phyloP scores from a whole-genome alignment of 1,139 yeast genomes.

The Entelexis sorbosivorans region DNA sequence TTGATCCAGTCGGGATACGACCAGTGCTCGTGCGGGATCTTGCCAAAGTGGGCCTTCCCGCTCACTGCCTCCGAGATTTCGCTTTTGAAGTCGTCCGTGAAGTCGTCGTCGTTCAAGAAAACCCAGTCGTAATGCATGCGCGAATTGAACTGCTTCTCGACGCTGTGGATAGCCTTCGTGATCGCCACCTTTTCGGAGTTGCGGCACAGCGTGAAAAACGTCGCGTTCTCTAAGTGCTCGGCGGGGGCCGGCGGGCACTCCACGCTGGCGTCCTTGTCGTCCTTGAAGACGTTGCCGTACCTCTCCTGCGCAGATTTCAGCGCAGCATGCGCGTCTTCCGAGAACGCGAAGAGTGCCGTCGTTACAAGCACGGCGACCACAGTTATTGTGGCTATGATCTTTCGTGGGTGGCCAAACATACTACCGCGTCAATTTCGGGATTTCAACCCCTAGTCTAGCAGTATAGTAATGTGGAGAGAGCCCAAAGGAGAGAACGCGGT shows the following conservation, averaged over 20 bases:
- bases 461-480: neutral
- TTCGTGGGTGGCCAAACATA: slow-evolving; percentile 1
- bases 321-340: slow-evolving; percentile 39
- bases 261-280: slow-evolving; percentile 28
- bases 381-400: neutral
- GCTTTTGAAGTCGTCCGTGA: slow-evolving; percentile 42
- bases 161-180: slow-evolving; percentile 14
- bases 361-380: neutral
- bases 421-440: neutral
- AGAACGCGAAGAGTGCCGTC: slow-evolving; percentile 8
- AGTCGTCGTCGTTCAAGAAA: slow-evolving; percentile 58
- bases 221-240: slow-evolving; percentile 40
- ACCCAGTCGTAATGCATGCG: slow-evolving; percentile 68
- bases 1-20: slow-evolving; percentile 64
- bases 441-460: neutral
- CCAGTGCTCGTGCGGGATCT: slow-evolving; percentile 64
- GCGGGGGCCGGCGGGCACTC: neutral
- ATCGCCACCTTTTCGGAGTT: slow-evolving; percentile 18
- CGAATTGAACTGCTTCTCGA: slow-evolving; percentile 56
- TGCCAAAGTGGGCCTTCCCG: slow-evolving; percentile 55
- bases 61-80: slow-evolving; percentile 41
- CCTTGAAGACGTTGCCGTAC: slow-evolving; percentile 46
- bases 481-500: too few relatives aligned
- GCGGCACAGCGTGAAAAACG: slow-evolving; percentile 62
- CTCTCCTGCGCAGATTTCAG: slow-evolving; percentile 36